Conservation (phyloP, 2,329 filamentous ascomycete genomes). For the Fusarium annulatum region DNA sequence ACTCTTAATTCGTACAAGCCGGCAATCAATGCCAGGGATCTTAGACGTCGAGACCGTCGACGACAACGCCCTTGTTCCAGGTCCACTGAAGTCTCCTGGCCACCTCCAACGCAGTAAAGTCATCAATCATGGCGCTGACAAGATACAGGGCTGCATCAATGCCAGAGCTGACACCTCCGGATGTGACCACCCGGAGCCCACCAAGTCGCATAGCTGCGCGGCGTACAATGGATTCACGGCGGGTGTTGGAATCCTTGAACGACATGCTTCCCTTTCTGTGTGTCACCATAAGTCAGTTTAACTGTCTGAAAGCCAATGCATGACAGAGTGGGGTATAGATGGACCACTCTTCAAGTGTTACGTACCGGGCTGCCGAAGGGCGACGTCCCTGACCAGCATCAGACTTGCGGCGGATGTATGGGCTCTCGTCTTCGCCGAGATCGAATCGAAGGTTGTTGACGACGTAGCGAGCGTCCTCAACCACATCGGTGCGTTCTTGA, state of each 20-base stretch:
- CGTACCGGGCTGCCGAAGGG: constrained; percentile 70
- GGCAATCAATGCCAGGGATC: constrained; percentile 48
- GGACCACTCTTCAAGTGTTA: constrained; percentile 30
- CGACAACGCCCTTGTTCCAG: constrained; percentile 87
- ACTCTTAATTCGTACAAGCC: constrained; percentile 42
- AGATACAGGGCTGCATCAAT: constrained; percentile 88
- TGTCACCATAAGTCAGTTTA: constrained; percentile 38
- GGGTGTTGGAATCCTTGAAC: constrained; percentile 77
- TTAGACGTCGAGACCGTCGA: constrained; percentile 86
- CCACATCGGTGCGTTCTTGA: constrained; percentile 82
- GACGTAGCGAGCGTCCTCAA: constrained; percentile 84
- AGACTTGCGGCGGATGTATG: constrained; percentile 81
- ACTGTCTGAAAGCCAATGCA: constrained; percentile 39
- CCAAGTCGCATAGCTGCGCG: constrained; percentile 80
- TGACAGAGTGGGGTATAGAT: constrained; percentile 40
- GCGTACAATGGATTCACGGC: constrained; percentile 83
- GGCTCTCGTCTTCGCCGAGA: constrained; percentile 83
- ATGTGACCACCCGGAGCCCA: constrained; percentile 79
- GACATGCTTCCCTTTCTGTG: constrained; percentile 84
- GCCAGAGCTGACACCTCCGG: constrained; percentile 81
- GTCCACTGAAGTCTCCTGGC: constrained; percentile 81
- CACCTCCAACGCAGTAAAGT: constrained; percentile 80
- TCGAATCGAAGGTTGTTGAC: constrained; percentile 94
- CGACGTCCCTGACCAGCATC: constrained; percentile 66
- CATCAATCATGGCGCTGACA: constrained; percentile 82